A percentile compares a stretch with the other conserved stretches of the same genome.
phyloP scores from a whole-genome alignment of 441 rosid genomes.

The Erodium moschatum region DNA sequence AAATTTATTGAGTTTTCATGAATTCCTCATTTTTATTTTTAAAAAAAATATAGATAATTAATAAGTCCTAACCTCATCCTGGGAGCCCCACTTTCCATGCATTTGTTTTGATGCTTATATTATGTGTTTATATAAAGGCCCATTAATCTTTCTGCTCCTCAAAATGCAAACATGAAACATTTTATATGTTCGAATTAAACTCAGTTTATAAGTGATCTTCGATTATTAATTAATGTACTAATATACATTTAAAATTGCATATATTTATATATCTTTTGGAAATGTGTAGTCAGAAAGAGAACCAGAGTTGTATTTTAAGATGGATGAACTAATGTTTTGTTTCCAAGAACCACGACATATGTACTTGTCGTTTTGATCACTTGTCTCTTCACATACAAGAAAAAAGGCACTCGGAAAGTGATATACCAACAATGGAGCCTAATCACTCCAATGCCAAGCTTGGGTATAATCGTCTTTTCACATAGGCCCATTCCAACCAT shows the following conservation, averaged over 20 bases:
- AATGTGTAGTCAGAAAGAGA: not conserved
- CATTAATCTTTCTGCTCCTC: not conserved
- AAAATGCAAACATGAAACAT: constrained; percentile 1
- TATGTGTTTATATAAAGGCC: not conserved
- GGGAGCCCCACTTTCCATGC: not conserved
- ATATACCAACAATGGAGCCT: not conserved
- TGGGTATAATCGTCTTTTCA: not conserved
- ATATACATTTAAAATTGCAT: not conserved
- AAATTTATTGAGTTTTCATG: too few relatives aligned
- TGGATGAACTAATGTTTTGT: not conserved
- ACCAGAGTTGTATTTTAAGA: not conserved
- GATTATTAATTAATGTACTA: not conserved
- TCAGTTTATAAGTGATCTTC: not conserved
- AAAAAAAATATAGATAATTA: too few relatives aligned
- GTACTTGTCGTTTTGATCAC: not conserved
- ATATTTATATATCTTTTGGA: not conserved
- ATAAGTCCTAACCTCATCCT: too few relatives aligned
- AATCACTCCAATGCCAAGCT: not conserved
- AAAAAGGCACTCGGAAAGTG: not conserved
- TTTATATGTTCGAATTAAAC: not conserved
- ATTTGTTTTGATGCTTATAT: not conserved
- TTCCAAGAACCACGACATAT: not conserved
- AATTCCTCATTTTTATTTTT: too few relatives aligned
- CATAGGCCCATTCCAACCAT: too few relatives aligned
- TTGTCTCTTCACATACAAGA: too few relatives aligned